Percentiles rank a stretch among this genome's conserved stretches.
Conservation (phyloP, 1,284 basidiomycete species). For the Neonothopanus nambi region DNA sequence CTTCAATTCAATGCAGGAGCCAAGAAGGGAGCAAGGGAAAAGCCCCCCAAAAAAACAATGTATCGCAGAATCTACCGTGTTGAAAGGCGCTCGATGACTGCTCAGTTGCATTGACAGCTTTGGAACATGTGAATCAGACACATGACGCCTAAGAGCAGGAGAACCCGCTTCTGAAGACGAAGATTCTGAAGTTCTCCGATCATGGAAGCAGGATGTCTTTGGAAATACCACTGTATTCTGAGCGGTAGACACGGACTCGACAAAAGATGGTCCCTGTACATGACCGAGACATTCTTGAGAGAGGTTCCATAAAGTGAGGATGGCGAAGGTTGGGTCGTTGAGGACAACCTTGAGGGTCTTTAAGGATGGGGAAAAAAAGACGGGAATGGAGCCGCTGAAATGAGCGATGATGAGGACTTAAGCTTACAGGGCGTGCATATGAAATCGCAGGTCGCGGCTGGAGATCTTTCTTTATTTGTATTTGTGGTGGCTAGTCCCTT, state of each 20-base stretch:
- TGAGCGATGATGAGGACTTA: no score
- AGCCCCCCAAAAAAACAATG: conserved; percentile 73
- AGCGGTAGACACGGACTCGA: conserved; percentile 21
- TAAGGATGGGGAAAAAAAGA: no score
- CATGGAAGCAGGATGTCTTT: conserved; percentile 26
- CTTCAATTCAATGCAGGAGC: conserved; percentile 32
- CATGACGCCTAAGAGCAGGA: conserved; percentile 49
- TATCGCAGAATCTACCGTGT: conserved; percentile 56
- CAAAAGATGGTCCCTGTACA: not conserved
- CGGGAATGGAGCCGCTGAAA: no score
- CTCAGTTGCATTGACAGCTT: conserved; percentile 23
- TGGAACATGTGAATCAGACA: conserved; percentile 34
- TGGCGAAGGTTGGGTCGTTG: no score
- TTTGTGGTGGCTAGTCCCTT: no score
- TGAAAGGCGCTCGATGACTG: conserved; percentile 28
- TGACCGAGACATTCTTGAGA: no score
- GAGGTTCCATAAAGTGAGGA: no score
- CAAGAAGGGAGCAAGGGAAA: conserved; percentile 42
- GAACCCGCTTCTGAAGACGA: conserved; percentile 40
- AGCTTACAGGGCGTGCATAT: no score
- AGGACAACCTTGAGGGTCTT: no score
- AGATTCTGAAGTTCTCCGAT: conserved; percentile 35
- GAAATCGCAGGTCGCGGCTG: no score
- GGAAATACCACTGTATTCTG: conserved; percentile 33
- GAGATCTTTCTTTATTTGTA: no score